phyloP scores from a whole-genome alignment of 2,329 filamentous ascomycete genomes.

The Hypoxylon sp. region DNA sequence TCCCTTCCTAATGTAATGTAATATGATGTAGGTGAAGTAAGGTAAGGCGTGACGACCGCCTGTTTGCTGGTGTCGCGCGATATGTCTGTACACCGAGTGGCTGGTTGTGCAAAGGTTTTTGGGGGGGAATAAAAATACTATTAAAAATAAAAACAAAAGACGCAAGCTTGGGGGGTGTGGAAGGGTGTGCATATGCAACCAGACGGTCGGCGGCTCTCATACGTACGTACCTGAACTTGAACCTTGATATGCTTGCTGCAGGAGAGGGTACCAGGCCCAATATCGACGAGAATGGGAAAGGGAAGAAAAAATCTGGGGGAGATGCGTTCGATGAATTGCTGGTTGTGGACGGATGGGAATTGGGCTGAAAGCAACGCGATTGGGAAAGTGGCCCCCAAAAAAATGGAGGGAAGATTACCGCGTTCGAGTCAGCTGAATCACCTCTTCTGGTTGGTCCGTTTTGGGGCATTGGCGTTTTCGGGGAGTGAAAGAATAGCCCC shows the following conservation, averaged over 20 bases:
- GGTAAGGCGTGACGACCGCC: slow-evolving; percentile 30
- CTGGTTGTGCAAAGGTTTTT: slow-evolving; percentile 28
- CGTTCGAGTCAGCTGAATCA: slow-evolving; percentile 37
- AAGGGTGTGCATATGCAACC: slow-evolving; percentile 48
- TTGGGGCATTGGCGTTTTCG: slow-evolving; percentile 26
- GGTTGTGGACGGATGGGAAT: slow-evolving; percentile 38
- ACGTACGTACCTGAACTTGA: slow-evolving; percentile 44
- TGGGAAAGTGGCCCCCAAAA: slow-evolving; percentile 42
- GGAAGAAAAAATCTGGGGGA: slow-evolving; percentile 42
- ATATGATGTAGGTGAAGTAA: slow-evolving; percentile 19
- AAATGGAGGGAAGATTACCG: slow-evolving; percentile 39
- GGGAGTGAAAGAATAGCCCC: slow-evolving; percentile 29
- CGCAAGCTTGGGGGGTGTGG: slow-evolving; percentile 26
- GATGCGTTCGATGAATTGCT: slow-evolving; percentile 39
- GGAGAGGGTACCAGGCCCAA: slow-evolving; percentile 45
- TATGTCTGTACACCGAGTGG: slow-evolving; percentile 24
- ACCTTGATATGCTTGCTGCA: slow-evolving; percentile 38
- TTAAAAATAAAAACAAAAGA: slow-evolving; percentile 34
- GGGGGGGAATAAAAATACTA: slow-evolving; percentile 33
- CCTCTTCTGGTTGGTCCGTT: slow-evolving; percentile 26
- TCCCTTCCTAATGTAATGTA: slow-evolving; percentile 23
- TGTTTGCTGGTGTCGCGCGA: slow-evolving; percentile 43
- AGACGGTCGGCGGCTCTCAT: slow-evolving; percentile 42
- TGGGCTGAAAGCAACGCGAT: slow-evolving; percentile 43
- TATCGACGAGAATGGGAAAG: slow-evolving; percentile 45